Conservation (phyloP, 208 protist species). For the Trypanosoma congolense region DNA sequence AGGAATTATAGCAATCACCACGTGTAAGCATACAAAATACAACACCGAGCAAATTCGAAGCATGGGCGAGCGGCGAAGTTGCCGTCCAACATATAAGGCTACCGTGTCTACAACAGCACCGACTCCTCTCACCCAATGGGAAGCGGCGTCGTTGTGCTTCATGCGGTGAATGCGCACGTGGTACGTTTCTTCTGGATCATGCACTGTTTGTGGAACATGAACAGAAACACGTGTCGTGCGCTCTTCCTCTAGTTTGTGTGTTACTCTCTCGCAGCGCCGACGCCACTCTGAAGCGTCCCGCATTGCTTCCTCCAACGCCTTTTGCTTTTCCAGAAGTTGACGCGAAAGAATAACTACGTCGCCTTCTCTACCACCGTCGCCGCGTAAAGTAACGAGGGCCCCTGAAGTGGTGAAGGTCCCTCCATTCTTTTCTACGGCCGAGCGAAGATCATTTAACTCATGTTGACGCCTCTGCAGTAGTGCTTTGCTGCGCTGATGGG, state of each 20-base stretch:
- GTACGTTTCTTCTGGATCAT: background rate
- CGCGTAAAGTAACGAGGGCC: slow-evolving; percentile 12
- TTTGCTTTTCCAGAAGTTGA: slow-evolving; percentile 41
- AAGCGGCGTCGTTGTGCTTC: background rate
- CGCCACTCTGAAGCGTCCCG: slow-evolving; percentile 47
- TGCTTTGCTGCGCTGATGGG: slow-evolving; percentile 35
- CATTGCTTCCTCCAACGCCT: slow-evolving; percentile 35
- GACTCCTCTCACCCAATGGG: background rate
- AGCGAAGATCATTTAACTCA: slow-evolving; percentile 13
- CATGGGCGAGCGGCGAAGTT: slow-evolving; percentile 27
- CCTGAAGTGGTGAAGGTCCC: slow-evolving; percentile 15
- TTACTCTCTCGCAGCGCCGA: slow-evolving; percentile 36
- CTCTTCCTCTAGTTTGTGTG: slow-evolving; percentile 38
- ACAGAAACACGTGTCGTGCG: slow-evolving; percentile 32
- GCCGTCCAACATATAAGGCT: slow-evolving; percentile 25
- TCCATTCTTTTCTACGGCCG: slow-evolving; percentile 14
- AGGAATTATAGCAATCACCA: slow-evolving; percentile 30
- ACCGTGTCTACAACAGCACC: slow-evolving; percentile 21
- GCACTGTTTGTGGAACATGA: background rate
- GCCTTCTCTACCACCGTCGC: slow-evolving; percentile 22
- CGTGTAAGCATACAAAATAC: slow-evolving; percentile 53
- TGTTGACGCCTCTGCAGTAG: slow-evolving; percentile 24
- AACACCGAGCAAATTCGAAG: slow-evolving; percentile 32
- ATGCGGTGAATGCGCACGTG: background rate
- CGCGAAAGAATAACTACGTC: slow-evolving; percentile 21